Base-by-base conservation (phyloP, 140 eudicot genomes). In the Oenanthe javanica region DNA sequence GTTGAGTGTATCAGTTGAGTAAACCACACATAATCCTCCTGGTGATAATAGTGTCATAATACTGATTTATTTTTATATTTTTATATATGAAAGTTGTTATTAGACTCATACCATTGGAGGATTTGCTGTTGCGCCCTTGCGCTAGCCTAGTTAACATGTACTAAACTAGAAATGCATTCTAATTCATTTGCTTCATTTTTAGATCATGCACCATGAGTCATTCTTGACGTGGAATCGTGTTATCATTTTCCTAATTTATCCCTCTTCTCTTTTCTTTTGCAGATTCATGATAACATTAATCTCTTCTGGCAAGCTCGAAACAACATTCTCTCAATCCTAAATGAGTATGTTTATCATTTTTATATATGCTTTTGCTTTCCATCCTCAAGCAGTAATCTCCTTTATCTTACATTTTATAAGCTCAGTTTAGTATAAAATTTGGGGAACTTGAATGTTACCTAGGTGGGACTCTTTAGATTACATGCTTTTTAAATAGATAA, bases 231-330 rank as follows among this genome's bases (percentile, higher is more conserved):
- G 77, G 77, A 73, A 16, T 73, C 9, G 54, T 13, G 4, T n/a
- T 75, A 2, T n/a, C 78, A 75, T 75, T 47, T 25, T 19, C 59
- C 59, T 23, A 21, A 42, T 45, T 75, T 23, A 6, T 73, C 9
- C 31, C 31, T 73, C 38, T 9, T 47, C 47, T 13, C 6, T 14
- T 74, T 75, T 75, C 8, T 27, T 75, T 47, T 75, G 61, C 78
- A 75, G 78, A 46, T 75, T 16, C 78, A 48, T 75, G 78, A 75
- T 75, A 89, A 89, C 85, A 67, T 89, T 73, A 82, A 77, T 79
- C 90, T 89, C 76, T 87, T 89, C 18, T 83, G 85, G 76, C 90
- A 89, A 75, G 91, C 89, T 73, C 93, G 91, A 45, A 79, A 71
- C n/a, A 89, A 89, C 85, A 84, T 89, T 72, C 59, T 81, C 42